Conservation (phyloP, 352 stramenopile species). For the Plasmopara muralis region DNA sequence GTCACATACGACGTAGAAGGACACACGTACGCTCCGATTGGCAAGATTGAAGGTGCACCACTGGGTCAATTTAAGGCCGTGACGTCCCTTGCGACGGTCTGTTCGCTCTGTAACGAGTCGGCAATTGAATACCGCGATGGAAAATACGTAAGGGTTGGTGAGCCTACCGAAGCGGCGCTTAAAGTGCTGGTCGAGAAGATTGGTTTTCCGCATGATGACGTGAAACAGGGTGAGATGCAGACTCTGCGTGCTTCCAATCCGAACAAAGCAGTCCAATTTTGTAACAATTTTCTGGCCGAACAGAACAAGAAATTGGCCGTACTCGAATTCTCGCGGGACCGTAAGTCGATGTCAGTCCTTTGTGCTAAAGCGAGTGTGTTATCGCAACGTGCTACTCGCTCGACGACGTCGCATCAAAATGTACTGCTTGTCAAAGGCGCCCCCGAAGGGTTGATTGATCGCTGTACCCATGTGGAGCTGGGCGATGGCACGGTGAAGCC, state of each 20-base stretch:
- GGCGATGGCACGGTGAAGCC: conserved; percentile 89
- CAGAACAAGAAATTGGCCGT: conserved; percentile 90
- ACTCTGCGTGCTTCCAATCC: conserved; percentile 54
- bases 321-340: conserved; percentile 94
- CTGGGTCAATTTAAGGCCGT: conserved; percentile 68
- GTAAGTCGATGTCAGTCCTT: conserved; percentile 98
- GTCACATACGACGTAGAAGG: conserved; percentile 90
- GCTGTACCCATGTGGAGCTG: conserved; percentile 92
- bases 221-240: conserved; percentile 57
- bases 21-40: conserved; percentile 90
- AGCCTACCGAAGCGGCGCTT: conserved; percentile 96
- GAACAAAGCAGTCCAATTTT: conserved; percentile 72
- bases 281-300: conserved; percentile 70
- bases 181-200: conserved; percentile 95
- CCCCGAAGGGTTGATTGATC: conserved; percentile 93
- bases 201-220: conserved; percentile 65
- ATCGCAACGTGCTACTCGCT: conserved; percentile 48
- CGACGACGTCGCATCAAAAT: conserved; percentile 75
- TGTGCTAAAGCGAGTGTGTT: conserved; percentile 45
- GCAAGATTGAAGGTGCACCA: conserved; percentile 48
- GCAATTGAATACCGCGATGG: conserved; percentile 82
- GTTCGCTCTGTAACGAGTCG: conserved; percentile 97
- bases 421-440: conserved; percentile 98
- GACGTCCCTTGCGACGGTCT: conserved; percentile 85
- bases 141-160: conserved; percentile 88